Evolutionary conservation across 164 flowering plant genomes (phyloP), one percentile per base, ranked within the genome.

Genomic region (Vitis riparia): DNA sequence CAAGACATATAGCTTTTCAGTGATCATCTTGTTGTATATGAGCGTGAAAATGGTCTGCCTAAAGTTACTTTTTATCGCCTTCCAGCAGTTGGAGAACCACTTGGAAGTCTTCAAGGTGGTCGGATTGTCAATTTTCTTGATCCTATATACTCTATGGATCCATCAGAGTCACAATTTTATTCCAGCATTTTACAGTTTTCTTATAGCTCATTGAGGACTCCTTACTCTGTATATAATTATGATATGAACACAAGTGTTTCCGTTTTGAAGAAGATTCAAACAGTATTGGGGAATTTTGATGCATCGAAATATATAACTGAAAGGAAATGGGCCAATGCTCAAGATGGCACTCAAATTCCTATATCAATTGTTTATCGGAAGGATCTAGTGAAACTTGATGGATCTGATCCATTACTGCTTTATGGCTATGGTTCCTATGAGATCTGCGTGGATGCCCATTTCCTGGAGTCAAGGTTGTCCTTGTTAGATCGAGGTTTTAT

Each of bases 401-500:
- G 97, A 32, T 85, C 92, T 65, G 93, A 92, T 78, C 97, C 98
- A 51, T 70, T 92, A 32, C 78, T 88, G 68, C 92, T 94, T 47
- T 88, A 92, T 82, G 97, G 98, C 53, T 92, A 94, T 80, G 98
- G 98, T 70, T 92, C 98, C 37, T 94, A 94, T 79, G 97, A 92
- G 97, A 11, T 75, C 8, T 88, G 91, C 71, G 70, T 87, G 59
- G 98, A 94, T 76, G 91, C 98, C n/a, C 12, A 52, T 75, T 94
- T 94, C 80, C 85, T 75, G 67, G 81, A 79, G 61, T 75, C 97
- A 57, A 87, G 95, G 75, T 76, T 92, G 60, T 91, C 98, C 65
- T 79, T 94, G 74, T 73, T 94, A 71, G 97, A 94, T 70, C 84
- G 97, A 10, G 98, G 98, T 44, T 85, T 94, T 71, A 77, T 92